phyloP scores from a whole-genome alignment of 805 yeast genomes.

The Lipomyces oligophaga region DNA sequence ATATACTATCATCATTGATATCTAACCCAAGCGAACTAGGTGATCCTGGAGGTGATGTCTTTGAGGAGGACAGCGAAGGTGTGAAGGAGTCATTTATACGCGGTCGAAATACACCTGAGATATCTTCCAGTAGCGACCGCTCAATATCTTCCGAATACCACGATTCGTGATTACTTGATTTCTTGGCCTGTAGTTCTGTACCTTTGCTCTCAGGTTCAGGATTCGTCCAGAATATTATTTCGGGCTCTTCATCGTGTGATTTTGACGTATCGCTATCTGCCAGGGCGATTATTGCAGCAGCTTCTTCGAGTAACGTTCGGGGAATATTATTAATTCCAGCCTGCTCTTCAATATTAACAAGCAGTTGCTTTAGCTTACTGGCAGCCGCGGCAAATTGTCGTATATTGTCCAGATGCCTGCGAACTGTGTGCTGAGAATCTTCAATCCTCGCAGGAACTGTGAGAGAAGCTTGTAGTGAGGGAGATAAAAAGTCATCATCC shows the following conservation, averaged over 20 bases:
- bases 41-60: neutral
- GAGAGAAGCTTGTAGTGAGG: constrained; percentile 1
- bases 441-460: constrained; percentile 15
- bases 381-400: constrained; percentile 17
- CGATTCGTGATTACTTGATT: neutral
- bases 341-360: neutral
- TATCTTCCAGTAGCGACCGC: constrained; percentile 4
- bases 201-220: too few relatives aligned
- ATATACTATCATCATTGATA: constrained; percentile 4
- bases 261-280: constrained; percentile 18
- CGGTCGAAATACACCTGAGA: constrained; percentile 2
- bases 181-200: too few relatives aligned
- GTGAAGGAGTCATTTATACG: neutral
- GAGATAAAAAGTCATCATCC: constrained; percentile 25
- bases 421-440: constrained; percentile 11
- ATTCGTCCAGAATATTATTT: neutral
- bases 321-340: neutral
- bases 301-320: constrained; percentile 14
- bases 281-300: constrained; percentile 19
- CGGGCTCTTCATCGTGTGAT: neutral
- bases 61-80: neutral
- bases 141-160: neutral
- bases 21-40: neutral
- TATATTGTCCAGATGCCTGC: constrained; percentile 14
- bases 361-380: constrained; percentile 3